Evolutionary conservation across 768 basidiomycete genomes (phyloP).

Genomic region (Chalciporus sphaerocephalus): DNA sequence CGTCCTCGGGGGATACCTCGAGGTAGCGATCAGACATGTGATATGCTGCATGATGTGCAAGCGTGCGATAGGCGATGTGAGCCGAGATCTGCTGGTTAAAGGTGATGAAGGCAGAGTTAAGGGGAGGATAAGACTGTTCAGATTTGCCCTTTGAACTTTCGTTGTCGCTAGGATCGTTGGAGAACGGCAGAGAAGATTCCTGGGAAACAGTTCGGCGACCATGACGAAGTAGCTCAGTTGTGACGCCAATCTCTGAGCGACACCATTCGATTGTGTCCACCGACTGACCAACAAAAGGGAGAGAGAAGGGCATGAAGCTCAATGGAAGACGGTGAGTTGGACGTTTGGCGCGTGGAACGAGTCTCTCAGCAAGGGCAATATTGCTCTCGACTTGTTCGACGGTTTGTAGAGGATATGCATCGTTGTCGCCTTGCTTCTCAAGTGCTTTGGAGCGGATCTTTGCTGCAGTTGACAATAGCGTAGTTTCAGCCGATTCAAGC

Average conservation of each 20-base stretch:
- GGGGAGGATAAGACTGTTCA: slow-evolving; percentile 46
- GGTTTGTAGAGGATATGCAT: slow-evolving; percentile 17
- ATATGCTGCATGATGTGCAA: slow-evolving; percentile 80
- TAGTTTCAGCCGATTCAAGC: slow-evolving; percentile 84
- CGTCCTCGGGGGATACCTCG: slow-evolving; percentile 83
- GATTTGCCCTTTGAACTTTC: slow-evolving; percentile 7
- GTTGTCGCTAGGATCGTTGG: slow-evolving; percentile 24
- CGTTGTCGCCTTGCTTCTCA: slow-evolving; percentile 37
- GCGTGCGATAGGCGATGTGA: slow-evolving; percentile 73
- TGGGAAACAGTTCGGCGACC: slow-evolving; percentile 34
- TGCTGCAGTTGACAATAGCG: slow-evolving; percentile 67
- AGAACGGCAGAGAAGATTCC: slow-evolving; percentile 12
- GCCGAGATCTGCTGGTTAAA: slow-evolving; percentile 93
- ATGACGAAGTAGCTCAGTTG: slow-evolving; percentile 49
- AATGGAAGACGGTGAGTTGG: slow-evolving; percentile 70
- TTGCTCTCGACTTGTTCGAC: slow-evolving; percentile 29
- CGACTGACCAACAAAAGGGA: slow-evolving; percentile 74
- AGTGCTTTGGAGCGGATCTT: slow-evolving; percentile 60
- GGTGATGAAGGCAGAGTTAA: slow-evolving; percentile 79
- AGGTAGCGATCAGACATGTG: slow-evolving; percentile 72
- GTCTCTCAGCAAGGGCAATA: slow-evolving; percentile 39
- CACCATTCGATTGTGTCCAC: slow-evolving; percentile 95
- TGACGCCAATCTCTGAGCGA: slow-evolving; percentile 61
- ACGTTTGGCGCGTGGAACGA: slow-evolving; percentile 68
- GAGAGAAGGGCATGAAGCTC: slow-evolving; percentile 49